Evolutionary conservation across 208 protist species (phyloP), one percentile per base, ranked within the genome.

Genomic region (Histomonas meleagridis): DNA sequence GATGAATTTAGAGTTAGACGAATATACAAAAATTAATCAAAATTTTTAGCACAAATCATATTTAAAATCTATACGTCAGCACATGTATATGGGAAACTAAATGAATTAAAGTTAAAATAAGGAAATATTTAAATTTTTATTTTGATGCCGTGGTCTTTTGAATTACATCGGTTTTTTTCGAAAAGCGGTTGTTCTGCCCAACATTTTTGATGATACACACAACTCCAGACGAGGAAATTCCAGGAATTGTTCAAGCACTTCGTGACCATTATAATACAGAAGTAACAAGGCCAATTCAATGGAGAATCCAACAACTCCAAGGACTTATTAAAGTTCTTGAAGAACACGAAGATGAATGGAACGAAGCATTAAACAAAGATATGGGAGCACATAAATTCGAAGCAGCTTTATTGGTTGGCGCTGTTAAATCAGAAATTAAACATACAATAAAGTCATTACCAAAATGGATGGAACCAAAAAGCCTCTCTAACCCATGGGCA

Each of bases 271-370:
- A 48, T 40, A 91, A 69, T 16, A 70, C 49, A 21, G 40, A 32
- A 28, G 86, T 26, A 0, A 46, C 86, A 18, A 28, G 32, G 7
- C 0, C 26, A 21, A 12, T 69, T 4, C 28, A 46, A 69, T 94
- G 53, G 91, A 92, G 95, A 32, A 93, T 92, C 40, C n/a, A 62
- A 1, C 92, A 96, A 57, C 62, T 96, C 0, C 93, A 94, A 16
- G 49, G 92, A 12, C 9, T 97, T 2, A 90, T 94, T 9, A 93
- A 94, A 40, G 91, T 96, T 60, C 21, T 97, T 0, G 92, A 96
- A 40, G 96, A 97, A 76, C 94, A 96, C 86, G 90, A 93, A n/a
- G 76, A 95, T 0, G 92, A 79, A 0, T 93, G 96, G 26, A 10
- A 70, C 1, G 9, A 81, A 92, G 91, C 90, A 86, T 69, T 46